phyloP scores from a whole-genome alignment of 805 yeast species.

The Wickerhamomyces mucosus region DNA sequence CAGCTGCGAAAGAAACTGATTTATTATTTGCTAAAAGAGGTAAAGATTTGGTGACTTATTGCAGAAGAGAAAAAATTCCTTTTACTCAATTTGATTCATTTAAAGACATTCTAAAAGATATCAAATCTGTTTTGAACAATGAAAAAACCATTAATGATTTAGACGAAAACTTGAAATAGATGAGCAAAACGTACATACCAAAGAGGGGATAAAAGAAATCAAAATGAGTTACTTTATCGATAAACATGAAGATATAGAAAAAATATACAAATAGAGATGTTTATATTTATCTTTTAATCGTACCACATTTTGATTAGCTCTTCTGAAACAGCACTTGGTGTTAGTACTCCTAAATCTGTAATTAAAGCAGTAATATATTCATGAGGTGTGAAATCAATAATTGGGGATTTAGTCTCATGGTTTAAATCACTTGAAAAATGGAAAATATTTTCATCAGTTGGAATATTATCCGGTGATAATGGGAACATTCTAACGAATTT shows the following conservation, averaged over 20 bases:
- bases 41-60: constrained; percentile 78
- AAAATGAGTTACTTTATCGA: too few relatives aligned
- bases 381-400: constrained; percentile 91
- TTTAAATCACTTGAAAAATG: constrained; percentile 29
- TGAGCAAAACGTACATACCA: too few relatives aligned
- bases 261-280: too few relatives aligned
- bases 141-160: constrained; percentile 25
- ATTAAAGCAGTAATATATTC: constrained; percentile 91
- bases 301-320: constrained; percentile 98
- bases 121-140: constrained; percentile 44
- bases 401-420: constrained; percentile 38
- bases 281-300: constrained; percentile 50
- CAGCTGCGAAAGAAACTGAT: constrained; percentile 94
- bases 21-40: constrained; percentile 90
- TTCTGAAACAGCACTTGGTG: constrained; percentile 98
- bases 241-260: too few relatives aligned
- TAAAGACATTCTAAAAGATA: constrained; percentile 57
- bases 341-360: constrained; percentile 92
- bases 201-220: too few relatives aligned
- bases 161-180: constrained; percentile 22
- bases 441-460: constrained; percentile 42
- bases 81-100: constrained; percentile 76
- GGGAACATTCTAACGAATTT: constrained; percentile 96
- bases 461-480: constrained; percentile 83
- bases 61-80: constrained; percentile 72